Percentiles rank a stretch among this genome's conserved stretches.
Conservation (phyloP, 176 grass and related monocot genomes). For the Stipa capillata region DNA sequence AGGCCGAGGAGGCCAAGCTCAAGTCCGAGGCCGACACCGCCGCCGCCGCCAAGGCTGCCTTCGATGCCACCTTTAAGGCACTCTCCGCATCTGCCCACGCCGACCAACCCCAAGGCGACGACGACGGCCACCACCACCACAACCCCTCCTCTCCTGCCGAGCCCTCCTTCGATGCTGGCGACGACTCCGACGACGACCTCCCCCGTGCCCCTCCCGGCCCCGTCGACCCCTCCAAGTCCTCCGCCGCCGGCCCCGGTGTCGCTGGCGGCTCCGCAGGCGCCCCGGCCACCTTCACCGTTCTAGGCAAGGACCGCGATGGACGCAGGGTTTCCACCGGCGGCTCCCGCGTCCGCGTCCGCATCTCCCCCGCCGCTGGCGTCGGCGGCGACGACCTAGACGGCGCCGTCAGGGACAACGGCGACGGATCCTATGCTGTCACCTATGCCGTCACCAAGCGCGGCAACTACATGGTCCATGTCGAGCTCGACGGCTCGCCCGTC, state of each 20-base stretch:
- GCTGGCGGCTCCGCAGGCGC: conserved; percentile 49
- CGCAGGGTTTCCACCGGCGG: conserved; percentile 48
- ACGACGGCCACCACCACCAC: neutral
- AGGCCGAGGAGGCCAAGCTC: conserved; percentile 92
- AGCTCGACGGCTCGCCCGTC: conserved; percentile 55
- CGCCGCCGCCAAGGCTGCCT: conserved; percentile 88
- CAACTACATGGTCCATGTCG: conserved; percentile 85
- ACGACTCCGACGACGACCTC: conserved; percentile 25
- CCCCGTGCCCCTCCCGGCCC: conserved; percentile 39
- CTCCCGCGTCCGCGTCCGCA: conserved; percentile 39
- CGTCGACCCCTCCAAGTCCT: conserved; percentile 60
- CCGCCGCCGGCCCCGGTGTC: conserved; percentile 59
- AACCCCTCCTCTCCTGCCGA: conserved; percentile 15
- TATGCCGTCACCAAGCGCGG: conserved; percentile 80
- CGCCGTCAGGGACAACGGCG: conserved; percentile 66
- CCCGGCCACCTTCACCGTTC: conserved; percentile 51
- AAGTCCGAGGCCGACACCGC: conserved; percentile 89
- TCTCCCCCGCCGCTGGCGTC: conserved; percentile 55
- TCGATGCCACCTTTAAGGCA: conserved; percentile 84
- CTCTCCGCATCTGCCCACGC: conserved; percentile 28
- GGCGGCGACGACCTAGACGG: conserved; percentile 60
- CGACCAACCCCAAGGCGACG: conserved; percentile 4
- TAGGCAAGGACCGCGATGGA: conserved; percentile 58
- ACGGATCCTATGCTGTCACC: conserved; percentile 72
- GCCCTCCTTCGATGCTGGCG: neutral